Evolutionary conservation across 208 protist genomes (phyloP).

Genomic region (Acanthamoeba lenticulata): DNA sequence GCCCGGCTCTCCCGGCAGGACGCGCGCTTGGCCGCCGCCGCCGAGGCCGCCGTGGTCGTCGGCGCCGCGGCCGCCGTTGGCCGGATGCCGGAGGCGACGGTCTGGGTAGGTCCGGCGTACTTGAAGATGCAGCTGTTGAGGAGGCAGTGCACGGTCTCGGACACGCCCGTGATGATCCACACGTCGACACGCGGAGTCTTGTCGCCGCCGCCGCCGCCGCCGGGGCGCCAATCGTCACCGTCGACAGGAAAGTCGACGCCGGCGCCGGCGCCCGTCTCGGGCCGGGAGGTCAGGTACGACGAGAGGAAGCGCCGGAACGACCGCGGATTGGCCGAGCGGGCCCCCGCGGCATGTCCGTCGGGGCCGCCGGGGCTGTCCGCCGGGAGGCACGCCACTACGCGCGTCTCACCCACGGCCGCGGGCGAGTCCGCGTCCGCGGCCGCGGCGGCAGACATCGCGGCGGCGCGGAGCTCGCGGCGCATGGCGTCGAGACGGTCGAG

Average conservation of each 20-base stretch:
- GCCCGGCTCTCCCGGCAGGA: neutral
- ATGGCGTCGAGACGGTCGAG: neutral
- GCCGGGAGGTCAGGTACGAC: neutral
- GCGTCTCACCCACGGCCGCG: neutral
- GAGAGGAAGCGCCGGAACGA: neutral
- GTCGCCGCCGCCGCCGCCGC: neutral
- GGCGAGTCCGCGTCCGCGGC: too few relatives aligned
- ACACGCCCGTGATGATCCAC: conserved; percentile 19
- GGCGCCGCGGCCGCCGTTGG: neutral
- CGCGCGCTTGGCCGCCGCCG: neutral
- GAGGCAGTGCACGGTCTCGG: conserved; percentile 27
- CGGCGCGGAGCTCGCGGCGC: neutral
- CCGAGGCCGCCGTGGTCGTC: neutral
- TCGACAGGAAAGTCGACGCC: neutral
- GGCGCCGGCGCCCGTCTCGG: neutral
- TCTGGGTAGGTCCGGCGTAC: neutral
- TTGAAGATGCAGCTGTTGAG: conserved; percentile 48
- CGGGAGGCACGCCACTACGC: neutral
- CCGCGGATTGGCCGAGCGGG: neutral
- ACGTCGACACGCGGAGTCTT: neutral
- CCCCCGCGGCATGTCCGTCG: too few relatives aligned
- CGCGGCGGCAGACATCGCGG: neutral
- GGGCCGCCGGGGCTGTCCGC: neutral
- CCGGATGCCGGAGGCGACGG: too few relatives aligned
- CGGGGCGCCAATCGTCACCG: neutral